Evolutionary conservation across 2,329 filamentous ascomycete species (phyloP), one percentile per base, ranked within the genome.

Genomic region (Amylocarpus encephaloides): DNA sequence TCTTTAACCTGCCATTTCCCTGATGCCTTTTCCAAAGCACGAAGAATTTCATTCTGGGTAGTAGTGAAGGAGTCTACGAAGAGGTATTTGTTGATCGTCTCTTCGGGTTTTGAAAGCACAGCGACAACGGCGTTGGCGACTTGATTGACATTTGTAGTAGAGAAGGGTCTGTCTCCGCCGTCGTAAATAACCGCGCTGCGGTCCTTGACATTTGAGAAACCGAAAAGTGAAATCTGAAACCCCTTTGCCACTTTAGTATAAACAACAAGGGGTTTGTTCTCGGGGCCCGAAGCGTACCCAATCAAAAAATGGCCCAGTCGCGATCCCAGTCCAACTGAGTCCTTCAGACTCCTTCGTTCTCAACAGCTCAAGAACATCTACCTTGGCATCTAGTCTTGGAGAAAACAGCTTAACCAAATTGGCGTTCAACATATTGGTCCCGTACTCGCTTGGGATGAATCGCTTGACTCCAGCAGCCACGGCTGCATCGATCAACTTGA

Each of bases 111-210:
- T 40, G 61, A 52, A 34, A 71, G 55, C 11, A 68, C 57, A 6
- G 60, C 72, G 1, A 71, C 69, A 0, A 81, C 66, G 1, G 71
- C 73, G 26, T 71, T 66, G 0, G 61, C 77, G 12, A 79, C 61
- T 2, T 67, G 68, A 0, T 60, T 53, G 2, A 80, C 64, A 0
- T 67, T 75, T 0, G 77, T 77, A 12, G 68, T 57, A 44, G 62
- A 68, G 45, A 62, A 66, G 6, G 54, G 50, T 3, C 54, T 53
- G 19, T 70, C 61, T 29, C 68, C 68, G 30, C 66, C 65, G 44
- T 70, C 66, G 46, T 62, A 67, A 22, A 70, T 43, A 71, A 54
- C 46, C n/a, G 63, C 63, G 43, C 62, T 71, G 38, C 59, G 57
- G 12, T 71, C 56, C 5, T 59, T 34, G 0, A 68, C 69, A 46